Percentiles rank a stretch among this genome's conserved stretches.
Evolutionary conservation across 2,329 filamentous ascomycete genomes (phyloP).

Genomic region (Pyrenophora teres): DNA sequence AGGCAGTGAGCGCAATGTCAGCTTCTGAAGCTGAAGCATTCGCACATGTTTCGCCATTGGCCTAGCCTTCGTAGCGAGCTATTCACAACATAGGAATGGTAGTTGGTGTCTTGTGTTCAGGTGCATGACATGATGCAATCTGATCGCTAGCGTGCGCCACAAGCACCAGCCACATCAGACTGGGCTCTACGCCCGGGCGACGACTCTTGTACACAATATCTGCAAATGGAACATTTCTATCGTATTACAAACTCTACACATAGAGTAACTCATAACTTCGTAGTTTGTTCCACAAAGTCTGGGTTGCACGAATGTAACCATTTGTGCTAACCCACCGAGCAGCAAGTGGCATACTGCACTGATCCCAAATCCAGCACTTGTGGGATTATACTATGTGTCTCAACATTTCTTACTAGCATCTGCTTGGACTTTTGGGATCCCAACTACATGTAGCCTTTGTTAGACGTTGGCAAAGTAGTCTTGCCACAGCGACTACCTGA

Average conservation of each 20-base stretch:
- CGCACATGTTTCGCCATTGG: slow-evolving; percentile 25
- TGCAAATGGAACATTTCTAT: background rate
- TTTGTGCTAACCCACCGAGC: too few species aligned
- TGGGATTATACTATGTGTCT: background rate
- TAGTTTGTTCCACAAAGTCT: too few species aligned
- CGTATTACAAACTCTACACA: background rate
- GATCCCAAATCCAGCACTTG: too few species aligned
- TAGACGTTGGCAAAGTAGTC: slow-evolving; percentile 58
- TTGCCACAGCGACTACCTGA: slow-evolving; percentile 47
- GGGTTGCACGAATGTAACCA: too few species aligned
- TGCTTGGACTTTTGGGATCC: too few species aligned
- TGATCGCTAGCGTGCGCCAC: slow-evolving; percentile 34
- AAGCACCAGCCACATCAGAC: slow-evolving; percentile 16
- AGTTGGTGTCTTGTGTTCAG: background rate
- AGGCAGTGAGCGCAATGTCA: background rate
- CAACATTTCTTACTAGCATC: slow-evolving; percentile 62
- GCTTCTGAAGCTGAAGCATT: slow-evolving; percentile 13
- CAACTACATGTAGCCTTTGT: slow-evolving; percentile 54
- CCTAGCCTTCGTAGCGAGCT: background rate
- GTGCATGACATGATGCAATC: slow-evolving; percentile 14
- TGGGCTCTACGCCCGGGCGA: slow-evolving; percentile 1
- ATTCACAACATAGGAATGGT: background rate
- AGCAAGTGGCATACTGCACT: too few species aligned
- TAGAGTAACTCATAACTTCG: too few species aligned
- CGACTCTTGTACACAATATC: background rate